These are phyloP conservation scores for Nephelium lappaceum DNA, from an alignment of 345 rosid genomes.

Conservation along the genomic window DNA sequence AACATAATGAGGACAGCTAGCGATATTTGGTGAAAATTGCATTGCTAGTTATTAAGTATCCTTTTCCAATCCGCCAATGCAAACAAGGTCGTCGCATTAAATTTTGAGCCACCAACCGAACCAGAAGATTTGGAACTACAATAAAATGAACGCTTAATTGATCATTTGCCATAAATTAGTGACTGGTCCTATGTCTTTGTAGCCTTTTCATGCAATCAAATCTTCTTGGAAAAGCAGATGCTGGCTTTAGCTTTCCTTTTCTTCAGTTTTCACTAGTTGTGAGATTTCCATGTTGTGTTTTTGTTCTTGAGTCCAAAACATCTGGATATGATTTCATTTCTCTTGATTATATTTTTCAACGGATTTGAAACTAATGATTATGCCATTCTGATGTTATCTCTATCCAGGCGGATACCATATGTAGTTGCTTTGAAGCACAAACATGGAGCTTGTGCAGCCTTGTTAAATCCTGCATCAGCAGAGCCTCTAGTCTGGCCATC, in stretches of 20 bases:
- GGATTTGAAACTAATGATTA: neutral
- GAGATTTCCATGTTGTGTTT: neutral
- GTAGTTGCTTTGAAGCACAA: constrained; percentile 75
- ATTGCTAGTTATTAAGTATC: neutral
- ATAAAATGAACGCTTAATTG: neutral
- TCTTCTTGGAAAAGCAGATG: constrained; percentile 1
- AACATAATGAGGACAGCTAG: neutral
- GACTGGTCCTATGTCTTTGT: neutral
- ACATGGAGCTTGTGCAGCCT: constrained; percentile 86
- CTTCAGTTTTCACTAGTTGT: neutral
- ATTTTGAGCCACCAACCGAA: neutral
- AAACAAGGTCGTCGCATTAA: neutral
- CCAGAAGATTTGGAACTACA: neutral
- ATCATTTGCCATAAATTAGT: neutral
- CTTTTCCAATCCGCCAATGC: neutral
- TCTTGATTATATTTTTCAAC: neutral
- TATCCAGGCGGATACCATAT: constrained; percentile 85
- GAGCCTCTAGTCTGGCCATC: constrained; percentile 99
- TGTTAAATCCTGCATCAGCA: constrained; percentile 87
- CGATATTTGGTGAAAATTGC: neutral
- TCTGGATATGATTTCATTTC: neutral
- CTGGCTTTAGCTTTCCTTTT: constrained; percentile 6
- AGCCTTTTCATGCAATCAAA: neutral
- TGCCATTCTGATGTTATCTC: neutral
- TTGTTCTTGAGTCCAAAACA: neutral